A percentile compares a stretch with the other conserved stretches of the same genome.
phyloP scores from a whole-genome alignment of 2,329 filamentous ascomycete genomes.

The Arthroderma sp. region DNA sequence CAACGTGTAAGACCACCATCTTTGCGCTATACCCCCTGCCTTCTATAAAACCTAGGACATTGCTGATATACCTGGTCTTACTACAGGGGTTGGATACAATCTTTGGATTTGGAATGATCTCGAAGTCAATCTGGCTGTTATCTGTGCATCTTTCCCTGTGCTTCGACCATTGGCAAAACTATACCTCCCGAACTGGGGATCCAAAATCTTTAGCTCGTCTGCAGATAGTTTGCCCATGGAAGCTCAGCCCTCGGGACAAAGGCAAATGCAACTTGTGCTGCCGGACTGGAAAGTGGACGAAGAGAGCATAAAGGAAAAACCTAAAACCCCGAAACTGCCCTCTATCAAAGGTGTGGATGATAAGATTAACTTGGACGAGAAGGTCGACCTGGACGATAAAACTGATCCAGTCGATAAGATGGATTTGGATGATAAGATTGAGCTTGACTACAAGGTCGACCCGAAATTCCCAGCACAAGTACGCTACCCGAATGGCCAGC shows the following conservation, averaged over 20 bases:
- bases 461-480: not conserved
- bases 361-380: not conserved
- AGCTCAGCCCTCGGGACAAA: not conserved
- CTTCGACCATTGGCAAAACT: slow-evolving; percentile 13
- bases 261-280: not conserved
- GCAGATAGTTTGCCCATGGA: not conserved
- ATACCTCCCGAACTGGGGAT: slow-evolving; percentile 10
- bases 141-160: slow-evolving; percentile 17
- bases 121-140: slow-evolving; percentile 18
- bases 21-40: not conserved
- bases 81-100: slow-evolving; percentile 14
- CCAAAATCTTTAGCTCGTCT: not conserved
- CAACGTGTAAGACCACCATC: slow-evolving; percentile 11
- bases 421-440: not conserved
- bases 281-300: not conserved
- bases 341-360: not conserved
- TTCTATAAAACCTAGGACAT: not conserved
- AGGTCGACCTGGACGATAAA: no score
- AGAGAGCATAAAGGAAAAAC: not conserved
- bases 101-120: slow-evolving; percentile 16
- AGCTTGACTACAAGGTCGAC: no score
- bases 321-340: not conserved
- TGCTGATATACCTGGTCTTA: not conserved
- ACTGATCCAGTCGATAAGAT: no score
- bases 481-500: not conserved